These are phyloP conservation scores for Amesomyces nigricolor DNA, from an alignment of 2,329 filamentous ascomycete genomes.

Conservation along the genomic window DNA sequence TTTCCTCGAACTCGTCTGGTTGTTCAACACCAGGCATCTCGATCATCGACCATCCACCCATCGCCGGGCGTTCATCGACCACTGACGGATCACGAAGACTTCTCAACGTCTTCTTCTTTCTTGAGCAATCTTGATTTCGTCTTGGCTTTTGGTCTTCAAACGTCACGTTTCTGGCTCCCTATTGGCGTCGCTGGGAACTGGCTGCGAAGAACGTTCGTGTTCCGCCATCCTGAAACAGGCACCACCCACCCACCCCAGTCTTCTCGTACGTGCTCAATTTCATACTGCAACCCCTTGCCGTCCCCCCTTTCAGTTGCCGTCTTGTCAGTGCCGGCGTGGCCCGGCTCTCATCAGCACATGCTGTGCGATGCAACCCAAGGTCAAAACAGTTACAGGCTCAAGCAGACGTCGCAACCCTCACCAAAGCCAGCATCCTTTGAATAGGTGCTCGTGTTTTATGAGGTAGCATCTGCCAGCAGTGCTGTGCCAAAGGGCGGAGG, in stretches of 20 bases:
- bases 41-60: neutral
- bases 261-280: slow-evolving; percentile 19
- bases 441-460: slow-evolving; percentile 7
- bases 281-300: slow-evolving; percentile 9
- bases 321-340: slow-evolving; percentile 9
- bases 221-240: slow-evolving; percentile 38
- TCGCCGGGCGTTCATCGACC: neutral
- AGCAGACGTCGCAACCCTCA: neutral
- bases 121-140: slow-evolving; percentile 31
- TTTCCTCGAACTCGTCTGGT: neutral
- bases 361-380: slow-evolving; percentile 5
- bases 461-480: neutral
- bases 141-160: slow-evolving; percentile 32
- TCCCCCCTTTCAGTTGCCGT: slow-evolving; percentile 10
- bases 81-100: neutral
- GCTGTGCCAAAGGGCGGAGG: neutral
- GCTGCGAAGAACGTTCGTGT: slow-evolving; percentile 19
- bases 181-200: slow-evolving; percentile 10
- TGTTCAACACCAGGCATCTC: neutral
- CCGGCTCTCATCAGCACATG: neutral
- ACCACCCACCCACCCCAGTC: slow-evolving; percentile 8
- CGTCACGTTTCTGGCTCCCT: slow-evolving; percentile 17
- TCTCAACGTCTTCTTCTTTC: slow-evolving; percentile 5
- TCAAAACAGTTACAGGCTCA: neutral
- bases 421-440: neutral